A percentile compares a stretch with the other conserved stretches of the same genome.
phyloP scores from a whole-genome alignment of 2,329 filamentous ascomycete genomes.

The Penicillium hesseltinei region DNA sequence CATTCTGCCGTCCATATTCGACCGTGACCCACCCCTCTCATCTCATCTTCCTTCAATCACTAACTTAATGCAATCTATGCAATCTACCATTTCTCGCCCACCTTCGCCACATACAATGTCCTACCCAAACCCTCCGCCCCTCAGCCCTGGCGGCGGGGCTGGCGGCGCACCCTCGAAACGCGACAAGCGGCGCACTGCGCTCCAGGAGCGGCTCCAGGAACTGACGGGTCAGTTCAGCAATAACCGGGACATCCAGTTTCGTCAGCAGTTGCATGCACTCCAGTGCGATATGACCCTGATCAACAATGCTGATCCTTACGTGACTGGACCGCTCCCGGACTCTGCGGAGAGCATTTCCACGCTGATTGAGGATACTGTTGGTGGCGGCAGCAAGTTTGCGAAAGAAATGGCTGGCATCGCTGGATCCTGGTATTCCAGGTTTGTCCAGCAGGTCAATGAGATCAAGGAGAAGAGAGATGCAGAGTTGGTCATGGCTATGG shows the following conservation, averaged over 20 bases:
- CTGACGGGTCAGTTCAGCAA: conserved; percentile 75
- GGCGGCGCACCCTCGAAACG: conserved; percentile 67
- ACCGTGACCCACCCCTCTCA: conserved; percentile 10
- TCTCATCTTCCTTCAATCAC: conserved; percentile 5
- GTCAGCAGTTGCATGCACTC: conserved; percentile 86
- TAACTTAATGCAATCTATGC: conserved; percentile 1
- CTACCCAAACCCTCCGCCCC: conserved; percentile 28
- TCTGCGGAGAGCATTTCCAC: conserved; percentile 64
- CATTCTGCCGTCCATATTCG: conserved; percentile 1
- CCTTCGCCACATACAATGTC: conserved; percentile 14
- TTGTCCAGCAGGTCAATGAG: conserved; percentile 82
- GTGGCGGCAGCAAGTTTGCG: conserved; percentile 58
- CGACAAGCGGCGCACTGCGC: conserved; percentile 81
- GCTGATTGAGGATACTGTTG: conserved; percentile 57
- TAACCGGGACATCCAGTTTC: conserved; percentile 79
- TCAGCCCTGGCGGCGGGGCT: conserved; percentile 33
- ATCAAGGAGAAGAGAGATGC: conserved; percentile 84
- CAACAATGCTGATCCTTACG: conserved; percentile 79
- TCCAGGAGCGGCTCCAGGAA: conserved; percentile 73
- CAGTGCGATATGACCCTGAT: conserved; percentile 87
- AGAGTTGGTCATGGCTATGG: conserved; percentile 76
- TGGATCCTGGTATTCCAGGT: conserved; percentile 80
- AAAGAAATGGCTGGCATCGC: conserved; percentile 66
- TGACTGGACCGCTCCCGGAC: conserved; percentile 65
- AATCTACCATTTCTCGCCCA: neutral